Conservation (phyloP, 2,329 filamentous ascomycete species). For the Dactylellina sp. region DNA sequence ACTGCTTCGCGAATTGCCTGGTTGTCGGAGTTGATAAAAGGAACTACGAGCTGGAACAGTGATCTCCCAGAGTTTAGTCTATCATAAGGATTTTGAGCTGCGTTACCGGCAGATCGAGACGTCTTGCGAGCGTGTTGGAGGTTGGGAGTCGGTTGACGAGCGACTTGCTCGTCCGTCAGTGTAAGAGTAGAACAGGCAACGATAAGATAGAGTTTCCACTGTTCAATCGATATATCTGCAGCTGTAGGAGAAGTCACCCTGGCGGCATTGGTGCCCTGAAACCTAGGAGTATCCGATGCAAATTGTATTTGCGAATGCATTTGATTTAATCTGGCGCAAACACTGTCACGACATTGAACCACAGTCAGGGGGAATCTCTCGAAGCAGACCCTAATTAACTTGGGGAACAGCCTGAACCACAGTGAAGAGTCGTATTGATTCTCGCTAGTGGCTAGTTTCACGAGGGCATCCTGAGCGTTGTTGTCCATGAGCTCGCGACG, state of each 20-base stretch:
- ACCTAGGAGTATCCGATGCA: slow-evolving; percentile 77
- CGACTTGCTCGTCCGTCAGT: slow-evolving; percentile 73
- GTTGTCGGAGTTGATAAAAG: slow-evolving; percentile 82
- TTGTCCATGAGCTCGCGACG: slow-evolving; percentile 89
- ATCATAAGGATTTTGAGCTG: slow-evolving; percentile 68
- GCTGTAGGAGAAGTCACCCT: slow-evolving; percentile 61
- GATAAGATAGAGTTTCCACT: slow-evolving; percentile 97
- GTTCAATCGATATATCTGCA: slow-evolving; percentile 87
- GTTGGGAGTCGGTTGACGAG: slow-evolving; percentile 70
- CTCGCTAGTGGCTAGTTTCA: slow-evolving; percentile 95
- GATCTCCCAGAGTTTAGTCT: slow-evolving; percentile 89
- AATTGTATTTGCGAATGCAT: slow-evolving; percentile 88
- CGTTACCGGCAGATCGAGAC: slow-evolving; percentile 76
- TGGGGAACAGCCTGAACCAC: slow-evolving; percentile 98
- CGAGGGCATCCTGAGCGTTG: slow-evolving; percentile 84
- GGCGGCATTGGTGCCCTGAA: slow-evolving; percentile 60
- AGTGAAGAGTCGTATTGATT: slow-evolving; percentile 92
- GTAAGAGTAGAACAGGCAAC: slow-evolving; percentile 96
- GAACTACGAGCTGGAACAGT: slow-evolving; percentile 91
- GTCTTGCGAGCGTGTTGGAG: slow-evolving; percentile 83
- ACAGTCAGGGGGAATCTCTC: slow-evolving; percentile 92
- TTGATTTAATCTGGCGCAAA: slow-evolving; percentile 90
- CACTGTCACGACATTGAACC: slow-evolving; percentile 87
- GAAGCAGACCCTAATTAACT: slow-evolving; percentile 88
- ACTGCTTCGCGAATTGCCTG: slow-evolving; percentile 87